A percentile compares a stretch with the other conserved stretches of the same genome.
Conservation (phyloP, 805 yeast species). For the Candida xiaguanensis region DNA sequence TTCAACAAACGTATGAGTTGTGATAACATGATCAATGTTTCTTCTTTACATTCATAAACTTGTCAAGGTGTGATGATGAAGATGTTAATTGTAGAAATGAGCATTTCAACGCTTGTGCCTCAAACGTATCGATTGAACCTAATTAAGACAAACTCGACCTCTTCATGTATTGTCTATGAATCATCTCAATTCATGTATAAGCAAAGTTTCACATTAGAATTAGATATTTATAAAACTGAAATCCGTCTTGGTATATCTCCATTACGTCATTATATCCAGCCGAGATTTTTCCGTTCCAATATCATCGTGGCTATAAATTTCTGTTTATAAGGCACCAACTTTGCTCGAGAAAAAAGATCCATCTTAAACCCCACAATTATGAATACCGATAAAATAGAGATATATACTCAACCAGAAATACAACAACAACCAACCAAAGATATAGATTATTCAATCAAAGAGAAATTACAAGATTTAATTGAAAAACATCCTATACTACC, state of each 20-base stretch:
- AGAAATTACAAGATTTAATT: slow-evolving; percentile 25
- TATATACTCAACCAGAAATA: slow-evolving; percentile 23
- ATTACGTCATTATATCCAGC: slow-evolving; percentile 3
- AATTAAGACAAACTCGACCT: no score
- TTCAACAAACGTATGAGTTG: no score
- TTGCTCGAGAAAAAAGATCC: background rate
- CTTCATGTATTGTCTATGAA: no score
- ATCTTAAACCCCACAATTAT: background rate
- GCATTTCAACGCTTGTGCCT: no score
- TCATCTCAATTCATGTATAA: no score
- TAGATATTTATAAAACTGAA: background rate
- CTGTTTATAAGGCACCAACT: background rate
- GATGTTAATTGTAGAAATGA: no score
- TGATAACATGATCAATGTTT: no score
- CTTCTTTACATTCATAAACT: no score
- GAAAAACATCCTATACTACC: slow-evolving; percentile 15
- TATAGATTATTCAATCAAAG: slow-evolving; percentile 14
- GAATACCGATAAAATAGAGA: slow-evolving; percentile 16
- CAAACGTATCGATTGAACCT: no score
- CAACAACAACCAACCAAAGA: slow-evolving; percentile 5
- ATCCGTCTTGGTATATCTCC: no score
- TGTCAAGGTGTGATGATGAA: no score
- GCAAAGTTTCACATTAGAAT: background rate
- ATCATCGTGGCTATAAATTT: background rate
- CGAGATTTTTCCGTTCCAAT: background rate